Conservation (phyloP, 1,284 basidiomycete genomes). For the Boletellus dicymbophilus region DNA sequence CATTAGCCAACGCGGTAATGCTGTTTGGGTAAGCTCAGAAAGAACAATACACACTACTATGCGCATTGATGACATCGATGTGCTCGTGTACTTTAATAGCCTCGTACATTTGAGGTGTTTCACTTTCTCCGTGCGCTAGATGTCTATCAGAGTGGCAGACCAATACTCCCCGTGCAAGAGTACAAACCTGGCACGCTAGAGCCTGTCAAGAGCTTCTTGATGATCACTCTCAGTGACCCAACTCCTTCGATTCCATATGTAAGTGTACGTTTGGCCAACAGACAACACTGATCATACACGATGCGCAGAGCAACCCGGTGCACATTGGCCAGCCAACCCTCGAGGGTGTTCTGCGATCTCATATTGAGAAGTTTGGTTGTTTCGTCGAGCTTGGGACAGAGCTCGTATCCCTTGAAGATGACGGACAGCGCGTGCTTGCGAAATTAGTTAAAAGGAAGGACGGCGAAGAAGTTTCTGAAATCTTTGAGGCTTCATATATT, state of each 20-base stretch:
- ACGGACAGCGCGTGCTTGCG: constrained; percentile 25
- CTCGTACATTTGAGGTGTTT: constrained; percentile 34
- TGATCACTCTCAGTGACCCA: constrained; percentile 12
- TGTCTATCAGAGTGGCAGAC: constrained; percentile 7
- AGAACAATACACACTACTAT: not conserved
- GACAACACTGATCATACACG: not conserved
- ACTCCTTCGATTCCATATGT: constrained; percentile 31
- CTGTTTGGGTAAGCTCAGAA: constrained; percentile 24
- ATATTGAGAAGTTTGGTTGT: constrained; percentile 28
- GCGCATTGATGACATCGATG: not conserved
- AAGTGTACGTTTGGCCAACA: not conserved
- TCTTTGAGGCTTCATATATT: constrained; percentile 31
- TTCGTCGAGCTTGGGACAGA: constrained; percentile 35
- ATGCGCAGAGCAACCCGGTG: constrained; percentile 9
- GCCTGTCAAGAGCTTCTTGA: constrained; percentile 8
- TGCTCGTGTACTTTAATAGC: constrained; percentile 16
- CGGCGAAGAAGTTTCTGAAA: constrained; percentile 16
- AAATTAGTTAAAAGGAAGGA: constrained; percentile 22
- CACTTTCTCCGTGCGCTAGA: constrained; percentile 28
- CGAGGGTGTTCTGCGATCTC: constrained; percentile 33
- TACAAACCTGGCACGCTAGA: constrained; percentile 24
- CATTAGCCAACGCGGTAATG: constrained; percentile 30
- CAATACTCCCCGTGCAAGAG: constrained; percentile 3
- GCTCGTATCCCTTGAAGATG: constrained; percentile 35
- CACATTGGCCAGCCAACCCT: constrained; percentile 34